Percentiles rank a stretch among this genome's conserved stretches.
phyloP scores from a whole-genome alignment of 2,329 filamentous ascomycete genomes.

The Fusarium camptoceras region DNA sequence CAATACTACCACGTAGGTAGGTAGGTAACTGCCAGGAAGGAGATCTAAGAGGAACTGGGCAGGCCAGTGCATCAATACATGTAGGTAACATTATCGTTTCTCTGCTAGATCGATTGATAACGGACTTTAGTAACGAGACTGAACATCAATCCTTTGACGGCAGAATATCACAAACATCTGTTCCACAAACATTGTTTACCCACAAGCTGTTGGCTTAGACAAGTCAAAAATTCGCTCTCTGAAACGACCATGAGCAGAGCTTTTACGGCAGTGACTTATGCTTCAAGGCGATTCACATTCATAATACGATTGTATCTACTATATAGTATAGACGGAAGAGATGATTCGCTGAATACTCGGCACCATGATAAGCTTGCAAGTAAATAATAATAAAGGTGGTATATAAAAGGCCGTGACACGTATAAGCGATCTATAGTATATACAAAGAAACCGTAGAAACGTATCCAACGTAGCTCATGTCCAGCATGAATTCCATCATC shows the following conservation, averaged over 20 bases:
- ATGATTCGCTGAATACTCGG: not conserved
- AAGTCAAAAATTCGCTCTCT: not conserved
- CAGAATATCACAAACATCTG: not conserved
- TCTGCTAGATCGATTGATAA: not conserved
- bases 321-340: not conserved
- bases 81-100: not conserved
- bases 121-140: not conserved
- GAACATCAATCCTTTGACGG: not conserved
- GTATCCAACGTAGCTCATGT: constrained; percentile 15
- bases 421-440: not conserved
- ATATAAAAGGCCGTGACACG: constrained; percentile 9
- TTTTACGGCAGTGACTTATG: not conserved
- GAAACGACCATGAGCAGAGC: not conserved
- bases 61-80: not conserved
- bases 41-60: not conserved
- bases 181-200: not conserved
- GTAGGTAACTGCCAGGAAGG: not conserved
- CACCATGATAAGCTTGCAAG: not conserved
- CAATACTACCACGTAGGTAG: too few species aligned
- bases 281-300: not conserved
- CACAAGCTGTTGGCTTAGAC: not conserved
- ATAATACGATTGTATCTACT: not conserved
- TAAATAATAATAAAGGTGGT: not conserved
- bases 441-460: constrained; percentile 10
- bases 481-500: constrained; percentile 29